Conservation (phyloP, 2,329 filamentous ascomycete species). For the Anthostomella pinea region DNA sequence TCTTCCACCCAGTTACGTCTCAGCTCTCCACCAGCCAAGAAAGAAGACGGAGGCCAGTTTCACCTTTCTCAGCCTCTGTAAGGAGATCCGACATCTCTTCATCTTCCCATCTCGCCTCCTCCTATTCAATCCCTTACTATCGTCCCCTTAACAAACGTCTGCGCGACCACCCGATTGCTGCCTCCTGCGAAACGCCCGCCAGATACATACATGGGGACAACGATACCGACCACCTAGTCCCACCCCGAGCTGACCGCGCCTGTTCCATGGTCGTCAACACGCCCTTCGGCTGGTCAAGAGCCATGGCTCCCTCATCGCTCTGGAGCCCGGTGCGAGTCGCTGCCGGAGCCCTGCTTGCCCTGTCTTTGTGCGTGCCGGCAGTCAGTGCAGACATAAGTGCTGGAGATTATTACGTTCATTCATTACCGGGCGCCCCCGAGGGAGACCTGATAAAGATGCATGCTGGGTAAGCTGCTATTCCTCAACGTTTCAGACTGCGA, state of each 20-base stretch:
- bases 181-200: not conserved
- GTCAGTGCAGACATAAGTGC: constrained; percentile 50
- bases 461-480: constrained; percentile 70
- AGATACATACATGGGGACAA: constrained; percentile 3
- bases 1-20: too few species aligned
- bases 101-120: too few species aligned
- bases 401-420: constrained; percentile 86
- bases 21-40: too few species aligned
- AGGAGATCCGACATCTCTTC: too few species aligned
- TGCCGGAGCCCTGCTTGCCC: constrained; percentile 34
- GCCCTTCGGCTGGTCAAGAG: too few species aligned
- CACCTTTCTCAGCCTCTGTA: too few species aligned
- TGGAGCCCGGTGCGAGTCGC: constrained; percentile 25
- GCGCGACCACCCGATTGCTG: not conserved
- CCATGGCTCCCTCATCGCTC: constrained; percentile 29
- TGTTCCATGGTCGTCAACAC: too few species aligned
- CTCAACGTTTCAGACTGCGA: constrained; percentile 9
- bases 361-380: constrained; percentile 41
- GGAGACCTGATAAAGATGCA: constrained; percentile 91
- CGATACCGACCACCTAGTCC: constrained; percentile 8
- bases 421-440: constrained; percentile 78
- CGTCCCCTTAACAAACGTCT: not conserved
- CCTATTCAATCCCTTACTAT: too few species aligned
- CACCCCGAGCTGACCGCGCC: too few species aligned
- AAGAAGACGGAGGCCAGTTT: too few species aligned